These are phyloP conservation scores for Phyllosticta paracitricarpa DNA, from an alignment of 2,329 filamentous ascomycete species.

Conservation along the genomic window DNA sequence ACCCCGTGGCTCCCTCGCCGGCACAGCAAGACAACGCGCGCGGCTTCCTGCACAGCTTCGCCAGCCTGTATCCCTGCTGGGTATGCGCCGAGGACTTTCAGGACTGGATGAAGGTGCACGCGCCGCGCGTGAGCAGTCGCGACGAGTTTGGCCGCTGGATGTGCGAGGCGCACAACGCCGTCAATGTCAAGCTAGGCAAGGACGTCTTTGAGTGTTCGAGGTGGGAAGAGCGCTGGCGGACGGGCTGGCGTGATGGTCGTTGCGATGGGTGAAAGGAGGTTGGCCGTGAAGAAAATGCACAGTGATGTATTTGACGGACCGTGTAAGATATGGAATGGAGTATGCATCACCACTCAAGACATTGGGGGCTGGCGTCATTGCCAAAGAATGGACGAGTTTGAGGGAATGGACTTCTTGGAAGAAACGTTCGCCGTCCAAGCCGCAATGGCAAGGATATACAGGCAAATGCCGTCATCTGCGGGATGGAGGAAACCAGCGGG, in stretches of 20 bases:
- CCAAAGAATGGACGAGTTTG: not conserved
- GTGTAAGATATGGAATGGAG: not conserved
- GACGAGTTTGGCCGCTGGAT: constrained; percentile 73
- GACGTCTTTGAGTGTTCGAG: constrained; percentile 74
- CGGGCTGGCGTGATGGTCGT: constrained; percentile 67
- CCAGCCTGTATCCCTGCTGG: constrained; percentile 90
- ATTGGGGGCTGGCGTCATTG: not conserved
- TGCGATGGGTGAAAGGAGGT: constrained; percentile 40
- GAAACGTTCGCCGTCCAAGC: no score
- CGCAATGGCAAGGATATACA: not conserved
- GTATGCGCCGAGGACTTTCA: constrained; percentile 89
- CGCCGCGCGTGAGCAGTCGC: constrained; percentile 48
- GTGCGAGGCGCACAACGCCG: constrained; percentile 78
- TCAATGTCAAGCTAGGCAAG: constrained; percentile 87
- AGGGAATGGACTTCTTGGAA: no score
- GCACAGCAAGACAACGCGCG: constrained; percentile 65
- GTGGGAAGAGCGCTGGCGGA: constrained; percentile 94
- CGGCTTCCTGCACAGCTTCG: constrained; percentile 70
- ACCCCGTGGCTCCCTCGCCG: constrained; percentile 59
- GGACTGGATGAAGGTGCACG: constrained; percentile 61
- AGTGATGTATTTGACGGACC: not conserved
- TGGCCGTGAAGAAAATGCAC: not conserved
- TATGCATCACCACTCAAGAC: not conserved
- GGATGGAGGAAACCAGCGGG: not conserved
- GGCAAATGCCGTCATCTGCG: not conserved